Conservation (phyloP, 768 basidiomycete genomes). For the Sporobolomyces phaffii region DNA sequence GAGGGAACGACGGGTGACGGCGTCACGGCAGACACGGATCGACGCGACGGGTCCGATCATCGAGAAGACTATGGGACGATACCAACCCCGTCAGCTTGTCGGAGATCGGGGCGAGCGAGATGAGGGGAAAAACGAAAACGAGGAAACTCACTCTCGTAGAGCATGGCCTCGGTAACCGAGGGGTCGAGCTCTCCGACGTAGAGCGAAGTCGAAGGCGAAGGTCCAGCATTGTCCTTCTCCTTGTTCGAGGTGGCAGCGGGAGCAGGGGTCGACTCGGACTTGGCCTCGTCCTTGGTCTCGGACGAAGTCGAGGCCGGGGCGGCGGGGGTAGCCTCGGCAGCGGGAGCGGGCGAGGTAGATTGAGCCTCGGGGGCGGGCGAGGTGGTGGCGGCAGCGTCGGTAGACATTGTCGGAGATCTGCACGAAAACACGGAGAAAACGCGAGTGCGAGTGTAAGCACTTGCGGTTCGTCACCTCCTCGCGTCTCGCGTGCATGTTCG, state of each 20-base stretch:
- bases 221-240: constrained; percentile 25
- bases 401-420: constrained; percentile 14
- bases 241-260: constrained; percentile 37
- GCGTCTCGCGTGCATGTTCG: not conserved
- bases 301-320: constrained; percentile 24
- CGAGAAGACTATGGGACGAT: constrained; percentile 69
- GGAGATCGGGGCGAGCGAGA: not conserved
- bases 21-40: constrained; percentile 99
- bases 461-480: not conserved
- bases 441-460: constrained; percentile 5
- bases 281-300: constrained; percentile 19
- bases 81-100: too few relatives aligned
- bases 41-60: constrained; percentile 99
- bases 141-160: constrained; percentile 68
- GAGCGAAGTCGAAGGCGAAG: constrained; percentile 56
- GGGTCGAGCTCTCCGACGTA: constrained; percentile 99
- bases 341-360: constrained; percentile 26
- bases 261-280: constrained; percentile 24
- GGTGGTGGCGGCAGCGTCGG: constrained; percentile 31
- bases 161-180: constrained; percentile 97
- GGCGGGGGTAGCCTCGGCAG: constrained; percentile 22
- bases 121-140: too few relatives aligned
- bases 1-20: constrained; percentile 97
- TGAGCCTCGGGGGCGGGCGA: constrained; percentile 39
- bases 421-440: too few relatives aligned